Conservation (phyloP, 495 filamentous ascomycete species). For the Entonaema liquescens region DNA sequence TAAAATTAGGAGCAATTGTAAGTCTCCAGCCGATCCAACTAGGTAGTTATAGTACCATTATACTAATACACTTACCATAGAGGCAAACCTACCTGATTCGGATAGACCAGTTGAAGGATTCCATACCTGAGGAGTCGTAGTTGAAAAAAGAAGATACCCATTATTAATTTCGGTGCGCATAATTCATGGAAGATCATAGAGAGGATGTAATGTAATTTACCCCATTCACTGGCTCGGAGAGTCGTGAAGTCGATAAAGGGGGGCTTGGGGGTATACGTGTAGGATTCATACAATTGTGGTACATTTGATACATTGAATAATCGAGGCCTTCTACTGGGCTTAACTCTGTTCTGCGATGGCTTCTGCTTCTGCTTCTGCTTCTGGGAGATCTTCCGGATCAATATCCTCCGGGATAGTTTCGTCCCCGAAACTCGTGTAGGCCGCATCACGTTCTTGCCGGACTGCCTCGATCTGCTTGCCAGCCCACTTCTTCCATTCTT, state of each 20-base stretch:
- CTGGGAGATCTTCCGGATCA: conserved; percentile 23
- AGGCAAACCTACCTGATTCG: conserved; percentile 33
- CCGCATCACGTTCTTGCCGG: conserved; percentile 57
- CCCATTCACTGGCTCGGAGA: conserved; percentile 10
- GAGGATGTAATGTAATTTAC: not conserved
- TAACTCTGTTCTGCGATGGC: not conserved
- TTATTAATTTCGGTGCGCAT: conserved; percentile 10
- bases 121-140: conserved; percentile 20
- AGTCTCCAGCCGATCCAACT: conserved; percentile 54
- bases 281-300: conserved; percentile 41
- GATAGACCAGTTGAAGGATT: conserved; percentile 27
- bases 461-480: conserved; percentile 54
- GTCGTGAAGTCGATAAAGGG: conserved; percentile 6
- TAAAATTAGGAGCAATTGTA: conserved; percentile 90
- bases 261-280: conserved; percentile 22
- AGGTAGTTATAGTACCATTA: not conserved
- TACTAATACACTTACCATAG: conserved; percentile 23
- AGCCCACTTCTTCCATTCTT: conserved; percentile 87
- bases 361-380: conserved; percentile 9
- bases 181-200: conserved; percentile 11
- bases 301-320: conserved; percentile 37
- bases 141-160: conserved; percentile 17
- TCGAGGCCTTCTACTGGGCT: not conserved
- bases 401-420: conserved; percentile 35
- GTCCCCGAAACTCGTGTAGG: conserved; percentile 53